phyloP scores from a whole-genome alignment of 2,329 filamentous ascomycete genomes.

The Penicillium glabrum region DNA sequence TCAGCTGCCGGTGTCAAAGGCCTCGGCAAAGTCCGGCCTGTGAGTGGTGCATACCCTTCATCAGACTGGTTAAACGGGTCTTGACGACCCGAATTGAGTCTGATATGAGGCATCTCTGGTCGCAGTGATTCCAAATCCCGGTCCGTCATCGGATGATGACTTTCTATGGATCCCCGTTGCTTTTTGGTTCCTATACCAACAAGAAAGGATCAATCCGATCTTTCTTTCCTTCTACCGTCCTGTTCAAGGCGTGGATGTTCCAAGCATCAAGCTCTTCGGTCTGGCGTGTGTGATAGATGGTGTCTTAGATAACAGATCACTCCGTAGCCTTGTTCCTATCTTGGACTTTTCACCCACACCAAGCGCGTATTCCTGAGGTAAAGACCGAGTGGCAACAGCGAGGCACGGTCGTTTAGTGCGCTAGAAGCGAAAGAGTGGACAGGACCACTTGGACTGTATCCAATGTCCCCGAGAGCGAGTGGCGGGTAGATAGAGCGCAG shows the following conservation, averaged over 20 bases:
- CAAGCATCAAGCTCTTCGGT: not conserved
- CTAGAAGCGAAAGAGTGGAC: conserved; percentile 23
- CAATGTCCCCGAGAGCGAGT: conserved; percentile 57
- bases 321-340: not conserved
- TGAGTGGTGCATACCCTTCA: conserved; percentile 25
- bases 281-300: not conserved
- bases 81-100: conserved; percentile 62
- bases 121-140: conserved; percentile 8
- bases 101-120: conserved; percentile 56
- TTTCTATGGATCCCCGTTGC: not conserved
- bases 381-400: conserved; percentile 5
- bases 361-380: not conserved
- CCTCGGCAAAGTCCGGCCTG: conserved; percentile 21
- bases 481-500: conserved; percentile 4
- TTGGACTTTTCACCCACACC: not conserved
- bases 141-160: conserved; percentile 14
- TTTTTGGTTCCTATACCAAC: not conserved
- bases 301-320: not conserved
- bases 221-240: not conserved
- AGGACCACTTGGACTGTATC: conserved; percentile 25
- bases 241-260: not conserved
- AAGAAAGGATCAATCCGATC: not conserved
- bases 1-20: conserved; percentile 23
- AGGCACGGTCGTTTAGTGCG: conserved; percentile 14
- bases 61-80: conserved; percentile 48